Base-by-base conservation (phyloP, 495 filamentous ascomycete genomes). In the Hypoxylon rickii region DNA sequence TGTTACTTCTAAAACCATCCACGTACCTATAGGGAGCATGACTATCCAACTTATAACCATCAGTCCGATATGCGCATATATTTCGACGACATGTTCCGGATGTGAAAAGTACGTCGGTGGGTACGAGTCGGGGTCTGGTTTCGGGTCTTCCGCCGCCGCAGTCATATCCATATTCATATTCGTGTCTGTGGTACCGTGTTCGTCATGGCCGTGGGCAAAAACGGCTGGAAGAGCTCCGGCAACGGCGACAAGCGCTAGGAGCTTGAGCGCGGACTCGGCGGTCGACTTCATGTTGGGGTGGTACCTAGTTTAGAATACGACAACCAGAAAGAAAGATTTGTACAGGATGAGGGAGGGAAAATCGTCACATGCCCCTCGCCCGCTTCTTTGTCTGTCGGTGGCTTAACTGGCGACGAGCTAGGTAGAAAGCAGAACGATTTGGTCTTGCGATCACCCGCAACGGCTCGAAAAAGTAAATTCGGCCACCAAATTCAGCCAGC, bases 41-140 rank as follows among this genome's bases (percentile, higher is more conserved):
- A 96, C 83, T 40, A 91, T 79, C 94, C 94, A 98, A 11, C 79
- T 84, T 13, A 89, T 26, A 12, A 86, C 74, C 89, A 96, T 95
- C 33, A 96, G 73, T 2, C 70, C 76, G 37, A 96, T 90, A 67
- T 98, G 94, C 22, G 79, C 84, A 39, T 88, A 75, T 64, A 98
- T 88, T 44, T 85, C 73, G 5, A 79, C 77, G 24, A 77, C 77
- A 63, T 90, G 80, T 29, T 88, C 84, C 3, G 77, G 70, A 55
- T 88, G 83, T 3, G 82, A 77, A 66, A 94, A 96, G 74, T 97
- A 98, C 58, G 85, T 95, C 52, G 74, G 71, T 13, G 70, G 70
- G 18, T 77, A 75, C 19, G 74, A 68, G 12, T 61, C 52, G 26
- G 69, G 65, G 26, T 78, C 74, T 1, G 74, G 69, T 32, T 69